These are phyloP conservation scores for Chlorella sp. DNA, from an alignment of 139 green algal species.

Conservation along the genomic window DNA sequence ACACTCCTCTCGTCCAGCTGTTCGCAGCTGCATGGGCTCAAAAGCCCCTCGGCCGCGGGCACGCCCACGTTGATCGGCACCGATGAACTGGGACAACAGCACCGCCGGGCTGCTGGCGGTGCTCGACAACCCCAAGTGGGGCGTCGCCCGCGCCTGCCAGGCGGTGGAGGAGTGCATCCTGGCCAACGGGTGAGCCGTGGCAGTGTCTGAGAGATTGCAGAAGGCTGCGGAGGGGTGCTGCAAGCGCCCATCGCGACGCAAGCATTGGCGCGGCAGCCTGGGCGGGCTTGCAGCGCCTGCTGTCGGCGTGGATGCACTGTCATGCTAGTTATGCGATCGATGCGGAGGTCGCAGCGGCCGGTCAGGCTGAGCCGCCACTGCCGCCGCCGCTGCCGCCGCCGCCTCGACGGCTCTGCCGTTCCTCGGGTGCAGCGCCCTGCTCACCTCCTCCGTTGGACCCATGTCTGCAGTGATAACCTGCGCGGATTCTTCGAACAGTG, in stretches of 20 bases:
- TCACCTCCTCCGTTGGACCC: not conserved
- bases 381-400: not conserved
- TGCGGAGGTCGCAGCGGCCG: not conserved
- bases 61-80: too few relatives aligned
- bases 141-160: slow-evolving; percentile 60
- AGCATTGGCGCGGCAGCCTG: too few relatives aligned
- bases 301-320: too few relatives aligned
- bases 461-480: slow-evolving; percentile 76
- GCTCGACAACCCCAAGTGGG: slow-evolving; percentile 26
- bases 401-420: not conserved
- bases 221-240: too few relatives aligned
- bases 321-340: not conserved
- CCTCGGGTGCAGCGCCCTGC: not conserved
- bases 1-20: too few relatives aligned
- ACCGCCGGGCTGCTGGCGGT: slow-evolving; percentile 30
- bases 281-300: too few relatives aligned
- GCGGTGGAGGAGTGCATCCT: slow-evolving; percentile 75
- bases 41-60: too few relatives aligned
- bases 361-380: not conserved
- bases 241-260: too few relatives aligned
- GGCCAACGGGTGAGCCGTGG: slow-evolving; percentile 59
- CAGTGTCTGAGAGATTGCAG: too few relatives aligned
- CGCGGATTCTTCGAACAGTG: slow-evolving; percentile 87
- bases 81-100: slow-evolving; percentile 26
- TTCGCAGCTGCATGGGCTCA: too few relatives aligned